Base-by-base conservation (phyloP, 768 basidiomycete genomes). In the Boletus vinaceobasis region DNA sequence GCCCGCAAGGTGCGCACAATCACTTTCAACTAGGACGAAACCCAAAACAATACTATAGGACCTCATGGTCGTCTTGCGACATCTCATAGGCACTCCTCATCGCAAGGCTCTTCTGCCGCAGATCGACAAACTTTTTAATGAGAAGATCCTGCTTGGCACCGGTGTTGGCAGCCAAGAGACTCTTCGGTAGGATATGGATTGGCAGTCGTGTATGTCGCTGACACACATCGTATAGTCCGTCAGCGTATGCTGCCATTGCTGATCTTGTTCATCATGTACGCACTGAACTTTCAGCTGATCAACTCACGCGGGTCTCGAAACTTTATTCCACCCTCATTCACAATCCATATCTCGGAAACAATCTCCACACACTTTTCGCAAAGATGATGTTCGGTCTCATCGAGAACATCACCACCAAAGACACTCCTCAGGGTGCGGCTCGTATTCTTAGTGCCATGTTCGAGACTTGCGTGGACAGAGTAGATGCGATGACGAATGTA, bases 261-360 rank as follows among this genome's bases (percentile, higher is more conserved):
- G 97, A 99, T 71, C 80, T 98, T 11, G 86, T 97, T 52, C 94
- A 98, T 66, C 93, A 97, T 65, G 80, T 95, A 53, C 88, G 93
- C 48, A 78, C 76, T 43, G 94, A 98, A 19, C 81, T 98, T 37
- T 83, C 84, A 2, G 77, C 87, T 5, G 70, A 80, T 9, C 94
- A 96, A 64, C 75, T 98, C 19, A 77, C 83, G 5, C 82, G 83
- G 17, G 83, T 96, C 53, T 84, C 93, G 26, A 84, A 88, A 62
- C 83, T 90, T 50, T 97, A 91, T 69, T 90, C 93, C 1, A 84
- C 86, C 46, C 85, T 92, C 65, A 82, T 97, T 47, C 96, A 98
- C 73, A 93, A 97, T 65, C 82, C 90, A 2, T 85, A 89, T 19
- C 80, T 95, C 43, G 79, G 84, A 9, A 85, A 81, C 61, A 85